Base-by-base conservation (phyloP, 352 stramenopile genomes). In the Globisporangium nagaii region DNA sequence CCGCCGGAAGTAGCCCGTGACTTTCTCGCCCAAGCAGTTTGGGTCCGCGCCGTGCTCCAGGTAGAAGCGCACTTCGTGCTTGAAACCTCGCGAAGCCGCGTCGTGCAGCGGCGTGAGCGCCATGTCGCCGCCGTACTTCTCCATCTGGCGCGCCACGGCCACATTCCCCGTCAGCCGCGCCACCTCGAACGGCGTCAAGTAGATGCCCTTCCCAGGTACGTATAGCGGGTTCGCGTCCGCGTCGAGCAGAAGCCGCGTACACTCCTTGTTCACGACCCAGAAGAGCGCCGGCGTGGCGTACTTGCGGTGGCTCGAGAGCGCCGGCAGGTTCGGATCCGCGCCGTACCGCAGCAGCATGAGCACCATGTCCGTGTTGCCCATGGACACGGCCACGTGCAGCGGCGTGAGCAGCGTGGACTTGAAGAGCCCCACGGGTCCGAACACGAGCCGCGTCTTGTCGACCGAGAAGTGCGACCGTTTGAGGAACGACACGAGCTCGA, bases 41-140 rank as follows among this genome's bases (percentile, higher is more conserved):
- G 79, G 74, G 37, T 79, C 60, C 5, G 81, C 78, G 19, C 83
- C 80, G 12, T 88, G 78, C 27, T 90, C 76, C 13, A 93, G 56
- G 25, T 87, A 77, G 43, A 88, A 86, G 19, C 54, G 58, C 9
- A 93, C 75, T 51, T 85, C 79, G 13, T 77, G 54, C 19, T 72
- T 78, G 19, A 76, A 55, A 8, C 83, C 80, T 7, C 70, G 56
- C 8, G 83, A 74, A n/a, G 70, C 76, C 1, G 75, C 83, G 27
- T 81, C 73, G 37, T 93, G 83, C 36, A 93, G 63, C 22, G 83
- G 83, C 22, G 83, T 93, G 2, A 93, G 51, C 12, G 68, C 73
- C n/a, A 93, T 75, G 22, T 93, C 83, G 7, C 70, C 83, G 15
- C 83, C 83, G 34, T 86, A 91, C 27, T 88, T 86, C 35, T 90